Percentiles rank a stretch among this genome's conserved stretches.
phyloP scores from a whole-genome alignment of 805 yeast genomes.

The Nakazawaea wickerhamii region DNA sequence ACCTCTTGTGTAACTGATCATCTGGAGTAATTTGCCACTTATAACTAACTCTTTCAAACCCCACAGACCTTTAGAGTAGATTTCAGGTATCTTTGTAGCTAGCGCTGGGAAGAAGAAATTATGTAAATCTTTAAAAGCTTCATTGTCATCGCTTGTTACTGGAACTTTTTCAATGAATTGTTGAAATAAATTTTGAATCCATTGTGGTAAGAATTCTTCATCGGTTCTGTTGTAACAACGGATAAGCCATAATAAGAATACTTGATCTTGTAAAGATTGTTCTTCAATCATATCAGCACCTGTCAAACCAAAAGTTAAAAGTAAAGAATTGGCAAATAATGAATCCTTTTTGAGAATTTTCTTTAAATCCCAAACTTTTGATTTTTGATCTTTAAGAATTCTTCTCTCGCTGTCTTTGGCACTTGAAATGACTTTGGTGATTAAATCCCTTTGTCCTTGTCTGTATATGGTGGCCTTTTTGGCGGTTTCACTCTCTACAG shows the following conservation, averaged over 20 bases:
- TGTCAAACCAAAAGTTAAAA: constrained; percentile 51
- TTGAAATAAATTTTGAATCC: constrained; percentile 38
- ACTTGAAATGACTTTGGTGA: constrained; percentile 29
- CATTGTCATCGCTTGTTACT: constrained; percentile 47
- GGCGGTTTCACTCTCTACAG: constrained; percentile 13
- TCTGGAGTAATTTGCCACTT: constrained; percentile 31
- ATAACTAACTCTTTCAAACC: constrained; percentile 39
- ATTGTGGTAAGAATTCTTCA: constrained; percentile 40
- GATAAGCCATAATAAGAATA: constrained; percentile 57
- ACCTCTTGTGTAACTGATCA: constrained; percentile 23
- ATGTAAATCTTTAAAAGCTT: constrained; percentile 49
- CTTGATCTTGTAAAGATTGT: constrained; percentile 49
- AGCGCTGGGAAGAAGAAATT: constrained; percentile 47
- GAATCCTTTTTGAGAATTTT: constrained; percentile 42
- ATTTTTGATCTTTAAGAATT: constrained; percentile 30
- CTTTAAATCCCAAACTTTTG: constrained; percentile 31
- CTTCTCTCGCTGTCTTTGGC: constrained; percentile 39
- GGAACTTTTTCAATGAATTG: constrained; percentile 24
- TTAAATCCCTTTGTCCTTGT: constrained; percentile 35
- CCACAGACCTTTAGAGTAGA: constrained; percentile 46
- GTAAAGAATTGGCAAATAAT: constrained; percentile 46
- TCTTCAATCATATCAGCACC: constrained; percentile 46
- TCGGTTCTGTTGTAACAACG: constrained; percentile 46
- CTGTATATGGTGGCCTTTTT: constrained; percentile 30
- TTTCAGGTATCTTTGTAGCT: constrained; percentile 47